Evolutionary conservation across 2,329 filamentous ascomycete genomes (phyloP), one percentile per base, ranked within the genome.

Genomic region (Alternaria consortialis): DNA sequence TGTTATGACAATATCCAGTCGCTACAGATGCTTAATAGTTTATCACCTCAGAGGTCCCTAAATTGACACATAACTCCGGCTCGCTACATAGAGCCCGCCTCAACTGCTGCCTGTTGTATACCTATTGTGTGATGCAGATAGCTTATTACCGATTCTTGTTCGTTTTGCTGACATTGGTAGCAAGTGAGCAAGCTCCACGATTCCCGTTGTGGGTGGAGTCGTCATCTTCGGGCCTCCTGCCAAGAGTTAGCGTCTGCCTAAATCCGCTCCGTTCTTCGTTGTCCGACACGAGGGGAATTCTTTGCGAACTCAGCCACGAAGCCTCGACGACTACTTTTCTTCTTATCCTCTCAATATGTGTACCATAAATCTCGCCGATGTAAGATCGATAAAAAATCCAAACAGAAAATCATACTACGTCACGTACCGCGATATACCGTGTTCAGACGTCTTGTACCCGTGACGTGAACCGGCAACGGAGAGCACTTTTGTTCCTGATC

Each of bases 11-110:
- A 17, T 29, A 34, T 23, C 46, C 56, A 17, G 56, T 62, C 44
- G 25, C 29, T 55, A 58, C 54, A 53, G 32, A 58, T 34, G 42
- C 39, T 27, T 50, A 50, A 37, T 46, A 62, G 50, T 44, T 55
- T 5, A 36, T 42, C 15, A 29, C 31, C 27, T 47, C 43, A 23
- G 32, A 39, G 43, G 43, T 48, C 11, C 23, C 31, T 29, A 62
- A 48, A 56, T 60, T 56, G 40, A 62, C 27, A 39, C 17, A 51
- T 25, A 25, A 42, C 39, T 20, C 7, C 13, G 13, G 47, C 27
- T 58, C 57, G 17, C n/a, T 7, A 27, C 13, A 7, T 7, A 11
- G 8, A n/a, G 39, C 31, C 20, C 34, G 8, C 20, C 46, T 50
- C 46, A 37, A 53, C 15, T 13, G 7, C 6, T 25, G 13, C n/a